These are phyloP conservation scores for Chimonanthus praecox DNA, from an alignment of 164 flowering plant genomes.

Conservation along the genomic window DNA sequence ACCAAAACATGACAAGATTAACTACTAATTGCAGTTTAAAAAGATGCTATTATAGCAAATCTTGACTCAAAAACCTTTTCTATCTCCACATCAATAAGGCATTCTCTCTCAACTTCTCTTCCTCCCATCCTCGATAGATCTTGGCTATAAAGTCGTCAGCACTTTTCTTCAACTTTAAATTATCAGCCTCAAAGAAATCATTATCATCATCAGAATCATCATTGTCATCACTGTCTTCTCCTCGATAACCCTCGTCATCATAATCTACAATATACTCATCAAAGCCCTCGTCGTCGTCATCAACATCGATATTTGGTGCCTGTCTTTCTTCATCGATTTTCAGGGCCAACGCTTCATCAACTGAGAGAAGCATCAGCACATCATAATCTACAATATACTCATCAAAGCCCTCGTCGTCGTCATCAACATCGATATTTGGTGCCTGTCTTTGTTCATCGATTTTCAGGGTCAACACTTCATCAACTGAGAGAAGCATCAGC, in stretches of 20 bases:
- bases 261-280: not conserved
- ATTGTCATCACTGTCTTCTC: conserved; percentile 13
- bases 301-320: not conserved
- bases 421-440: not conserved
- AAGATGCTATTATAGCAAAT: too few species aligned
- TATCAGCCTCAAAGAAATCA: not conserved
- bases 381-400: not conserved
- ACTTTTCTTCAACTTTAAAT: conserved; percentile 20
- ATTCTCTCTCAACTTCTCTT: conserved; percentile 23
- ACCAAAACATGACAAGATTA: too few species aligned
- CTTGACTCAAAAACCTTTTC: too few species aligned
- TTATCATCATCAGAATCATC: conserved; percentile 9
- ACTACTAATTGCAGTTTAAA: too few species aligned
- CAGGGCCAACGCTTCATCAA: not conserved
- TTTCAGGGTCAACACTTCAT: not conserved
- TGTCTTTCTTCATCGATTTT: not conserved
- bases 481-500: not conserved
- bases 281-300: too few species aligned
- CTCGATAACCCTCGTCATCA: conserved; percentile 5
- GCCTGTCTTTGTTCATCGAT: not conserved
- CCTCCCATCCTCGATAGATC: conserved; percentile 25
- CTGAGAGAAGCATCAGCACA: not conserved
- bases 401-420: too few species aligned
- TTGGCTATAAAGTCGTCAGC: conserved; percentile 30
- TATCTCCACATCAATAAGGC: not conserved